Conservation (phyloP, 345 rosid genomes). For the Melastoma malabathricum region DNA sequence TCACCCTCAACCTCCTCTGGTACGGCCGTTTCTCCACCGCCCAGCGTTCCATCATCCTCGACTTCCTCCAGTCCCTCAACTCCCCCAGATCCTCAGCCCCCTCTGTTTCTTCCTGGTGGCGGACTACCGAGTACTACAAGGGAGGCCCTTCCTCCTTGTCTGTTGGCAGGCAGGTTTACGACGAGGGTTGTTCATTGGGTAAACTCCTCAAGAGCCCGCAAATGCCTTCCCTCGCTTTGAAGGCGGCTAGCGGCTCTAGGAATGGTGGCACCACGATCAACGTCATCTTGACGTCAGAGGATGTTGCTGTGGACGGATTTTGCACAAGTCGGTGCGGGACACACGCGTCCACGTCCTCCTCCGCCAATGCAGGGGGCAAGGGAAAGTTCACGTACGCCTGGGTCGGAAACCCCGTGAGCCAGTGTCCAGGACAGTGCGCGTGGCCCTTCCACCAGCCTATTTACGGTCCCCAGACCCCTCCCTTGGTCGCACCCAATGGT, state of each 20-base stretch:
- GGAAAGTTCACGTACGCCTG: conserved; percentile 57
- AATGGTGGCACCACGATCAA: conserved; percentile 21
- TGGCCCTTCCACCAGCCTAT: conserved; percentile 86
- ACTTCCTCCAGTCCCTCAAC: conserved; percentile 9
- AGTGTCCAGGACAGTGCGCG: conserved; percentile 80
- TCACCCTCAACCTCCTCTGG: conserved; percentile 11
- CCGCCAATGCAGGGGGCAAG: conserved; percentile 11
- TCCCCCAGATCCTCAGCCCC: conserved; percentile 5
- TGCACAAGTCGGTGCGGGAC: conserved; percentile 51
- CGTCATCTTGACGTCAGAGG: conserved; percentile 38
- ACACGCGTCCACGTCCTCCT: conserved; percentile 35
- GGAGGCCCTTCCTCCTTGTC: neutral
- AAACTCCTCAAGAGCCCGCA: conserved; percentile 6
- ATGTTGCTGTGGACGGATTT: conserved; percentile 42
- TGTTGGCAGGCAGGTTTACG: conserved; percentile 6
- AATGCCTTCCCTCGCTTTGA: conserved; percentile 2
- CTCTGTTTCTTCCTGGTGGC: conserved; percentile 26
- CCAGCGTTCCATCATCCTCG: conserved; percentile 8
- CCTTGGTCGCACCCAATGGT: conserved; percentile 58
- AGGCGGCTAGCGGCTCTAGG: neutral
- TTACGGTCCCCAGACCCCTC: conserved; percentile 57
- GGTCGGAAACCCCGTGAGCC: conserved; percentile 67
- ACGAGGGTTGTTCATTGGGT: conserved; percentile 8
- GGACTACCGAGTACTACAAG: conserved; percentile 19
- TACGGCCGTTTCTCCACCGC: conserved; percentile 4